A percentile compares a stretch with the other conserved stretches of the same genome.
phyloP scores from a whole-genome alignment of 306 rosid species.

The Rosa persica region DNA sequence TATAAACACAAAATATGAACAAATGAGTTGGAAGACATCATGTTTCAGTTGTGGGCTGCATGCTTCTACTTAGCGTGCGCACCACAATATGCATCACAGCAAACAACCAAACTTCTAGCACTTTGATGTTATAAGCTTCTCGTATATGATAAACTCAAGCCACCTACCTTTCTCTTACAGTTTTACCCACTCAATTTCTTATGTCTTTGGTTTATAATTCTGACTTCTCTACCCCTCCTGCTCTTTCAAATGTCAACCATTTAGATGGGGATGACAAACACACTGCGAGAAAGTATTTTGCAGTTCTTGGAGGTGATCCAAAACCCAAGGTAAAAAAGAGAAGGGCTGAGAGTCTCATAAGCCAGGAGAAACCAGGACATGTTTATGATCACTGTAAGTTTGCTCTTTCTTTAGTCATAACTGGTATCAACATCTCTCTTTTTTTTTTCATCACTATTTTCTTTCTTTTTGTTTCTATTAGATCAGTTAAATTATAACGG shows the following conservation, averaged over 20 bases:
- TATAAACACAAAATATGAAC: background rate
- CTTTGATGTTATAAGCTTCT: background rate
- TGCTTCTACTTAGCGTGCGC: background rate
- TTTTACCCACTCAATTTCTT: too few species aligned
- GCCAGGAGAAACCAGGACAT: constrained; percentile 46
- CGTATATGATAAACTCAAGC: background rate
- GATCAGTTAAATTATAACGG: background rate
- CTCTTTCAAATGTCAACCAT: constrained; percentile 20
- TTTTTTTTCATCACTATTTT: background rate
- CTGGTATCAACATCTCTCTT: background rate
- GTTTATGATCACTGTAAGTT: constrained; percentile 78
- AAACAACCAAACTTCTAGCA: too few species aligned
- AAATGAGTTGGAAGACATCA: background rate
- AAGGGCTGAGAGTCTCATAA: constrained; percentile 26
- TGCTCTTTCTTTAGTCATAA: constrained; percentile 1
- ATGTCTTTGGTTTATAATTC: background rate
- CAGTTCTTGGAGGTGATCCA: constrained; percentile 67
- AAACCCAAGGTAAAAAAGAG: constrained; percentile 39
- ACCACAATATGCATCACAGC: background rate
- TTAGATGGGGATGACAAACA: constrained; percentile 45
- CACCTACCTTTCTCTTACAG: background rate
- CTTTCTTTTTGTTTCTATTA: background rate
- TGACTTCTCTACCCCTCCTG: background rate
- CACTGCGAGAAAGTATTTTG: constrained; percentile 38
- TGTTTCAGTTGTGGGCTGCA: background rate